phyloP scores from a whole-genome alignment of 75 land plant genomes.

The Pinus taeda region DNA sequence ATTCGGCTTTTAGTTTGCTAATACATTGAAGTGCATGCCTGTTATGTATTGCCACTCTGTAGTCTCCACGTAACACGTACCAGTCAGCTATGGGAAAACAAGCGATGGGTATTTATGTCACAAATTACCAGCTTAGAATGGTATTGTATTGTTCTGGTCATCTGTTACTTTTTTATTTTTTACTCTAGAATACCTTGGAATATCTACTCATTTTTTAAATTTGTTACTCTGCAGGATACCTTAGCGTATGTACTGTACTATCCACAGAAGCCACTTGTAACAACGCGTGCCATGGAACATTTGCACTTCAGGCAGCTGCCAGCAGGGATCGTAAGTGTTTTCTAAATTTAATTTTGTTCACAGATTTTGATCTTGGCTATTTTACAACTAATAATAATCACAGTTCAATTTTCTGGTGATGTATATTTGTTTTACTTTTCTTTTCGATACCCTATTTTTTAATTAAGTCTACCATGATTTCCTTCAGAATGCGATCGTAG shows the following conservation, averaged over 20 bases:
- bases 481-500: slow-evolving; percentile 93
- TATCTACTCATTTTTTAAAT: slow-evolving; percentile 51
- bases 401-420: neutral
- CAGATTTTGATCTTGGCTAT: neutral
- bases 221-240: slow-evolving; percentile 68
- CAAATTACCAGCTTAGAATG: slow-evolving; percentile 98
- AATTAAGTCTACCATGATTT: neutral
- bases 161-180: too few relatives aligned
- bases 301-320: slow-evolving; percentile 97
- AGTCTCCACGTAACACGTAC: slow-evolving; percentile 99
- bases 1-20: slow-evolving; percentile 3
- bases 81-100: slow-evolving; percentile 99
- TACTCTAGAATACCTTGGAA: slow-evolving; percentile 78
- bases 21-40: neutral
- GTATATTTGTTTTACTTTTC: neutral
- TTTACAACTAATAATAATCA: neutral
- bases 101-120: slow-evolving; percentile 99
- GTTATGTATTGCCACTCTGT: slow-evolving; percentile 11
- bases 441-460: neutral
- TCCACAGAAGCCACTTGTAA: slow-evolving; percentile 98
- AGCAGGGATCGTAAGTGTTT: slow-evolving; percentile 87
- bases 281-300: slow-evolving; percentile 99
- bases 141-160: slow-evolving; percentile 24
- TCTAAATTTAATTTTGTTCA: neutral
- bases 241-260: slow-evolving; percentile 97